Percentiles rank a stretch among this genome's conserved stretches.
phyloP scores from a whole-genome alignment of 1,284 basidiomycete species.

The Malassezia equina region DNA sequence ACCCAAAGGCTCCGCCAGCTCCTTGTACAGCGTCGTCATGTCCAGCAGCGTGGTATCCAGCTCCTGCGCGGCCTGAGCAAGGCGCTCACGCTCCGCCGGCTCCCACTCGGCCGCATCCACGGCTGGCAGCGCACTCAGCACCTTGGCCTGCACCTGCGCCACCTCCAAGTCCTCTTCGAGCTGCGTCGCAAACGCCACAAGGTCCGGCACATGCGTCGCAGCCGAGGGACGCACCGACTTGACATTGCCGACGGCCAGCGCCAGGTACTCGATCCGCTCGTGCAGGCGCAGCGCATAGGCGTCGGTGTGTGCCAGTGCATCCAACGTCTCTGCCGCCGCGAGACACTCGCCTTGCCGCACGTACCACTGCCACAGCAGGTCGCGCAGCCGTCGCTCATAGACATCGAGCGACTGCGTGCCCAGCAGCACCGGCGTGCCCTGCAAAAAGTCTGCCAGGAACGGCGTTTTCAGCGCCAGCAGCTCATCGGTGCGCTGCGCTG shows the following conservation, averaged over 20 bases:
- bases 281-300: slow-evolving; percentile 54
- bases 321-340: slow-evolving; percentile 78
- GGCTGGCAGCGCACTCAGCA: slow-evolving; percentile 45
- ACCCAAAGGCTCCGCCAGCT: slow-evolving; percentile 77
- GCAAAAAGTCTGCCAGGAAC: slow-evolving; percentile 77
- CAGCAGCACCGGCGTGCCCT: slow-evolving; percentile 66
- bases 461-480: slow-evolving; percentile 60
- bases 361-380: slow-evolving; percentile 92
- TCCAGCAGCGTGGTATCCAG: slow-evolving; percentile 52
- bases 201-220: slow-evolving; percentile 59
- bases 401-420: slow-evolving; percentile 44
- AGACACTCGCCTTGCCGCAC: slow-evolving; percentile 58
- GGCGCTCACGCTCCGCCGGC: slow-evolving; percentile 51
- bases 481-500: slow-evolving; percentile 69
- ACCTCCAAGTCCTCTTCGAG: slow-evolving; percentile 95
- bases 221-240: slow-evolving; percentile 52
- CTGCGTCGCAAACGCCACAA: slow-evolving; percentile 85
- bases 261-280: slow-evolving; percentile 43
- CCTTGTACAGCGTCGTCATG: slow-evolving; percentile 63
- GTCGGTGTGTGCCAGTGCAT: slow-evolving; percentile 72
- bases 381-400: slow-evolving; percentile 54
- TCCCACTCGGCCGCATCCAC: slow-evolving; percentile 17
- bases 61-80: slow-evolving; percentile 49
- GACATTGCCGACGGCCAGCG: slow-evolving; percentile 80
- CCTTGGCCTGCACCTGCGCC: slow-evolving; percentile 85